These are phyloP conservation scores for Phytophthora sojae DNA, from an alignment of 352 stramenopile species.

Conservation along the genomic window DNA sequence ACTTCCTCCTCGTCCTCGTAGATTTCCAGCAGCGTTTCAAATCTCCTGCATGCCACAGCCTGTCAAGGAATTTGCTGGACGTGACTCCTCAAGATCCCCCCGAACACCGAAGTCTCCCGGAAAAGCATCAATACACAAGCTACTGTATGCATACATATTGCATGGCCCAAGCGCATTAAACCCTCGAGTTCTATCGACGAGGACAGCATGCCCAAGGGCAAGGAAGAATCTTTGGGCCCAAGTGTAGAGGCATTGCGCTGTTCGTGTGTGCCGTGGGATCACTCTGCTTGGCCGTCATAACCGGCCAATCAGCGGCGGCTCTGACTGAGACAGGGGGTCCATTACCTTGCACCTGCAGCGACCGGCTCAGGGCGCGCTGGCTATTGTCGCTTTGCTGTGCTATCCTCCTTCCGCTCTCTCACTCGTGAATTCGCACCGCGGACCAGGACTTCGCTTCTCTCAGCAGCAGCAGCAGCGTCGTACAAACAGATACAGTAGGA, in stretches of 20 bases:
- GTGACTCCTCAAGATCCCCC: not conserved
- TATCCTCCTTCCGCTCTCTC: not conserved
- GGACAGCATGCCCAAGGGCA: not conserved
- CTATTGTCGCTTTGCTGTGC: not conserved
- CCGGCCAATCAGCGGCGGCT: conserved; percentile 11
- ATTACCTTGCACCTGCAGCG: not conserved
- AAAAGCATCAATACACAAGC: not conserved
- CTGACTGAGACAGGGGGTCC: conserved; percentile 22
- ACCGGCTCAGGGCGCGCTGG: not conserved
- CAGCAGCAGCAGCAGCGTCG: not conserved
- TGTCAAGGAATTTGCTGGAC: not conserved
- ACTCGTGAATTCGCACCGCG: conserved; percentile 32
- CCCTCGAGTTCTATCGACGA: not conserved
- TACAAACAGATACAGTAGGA: conserved; percentile 10
- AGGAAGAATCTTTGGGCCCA: not conserved
- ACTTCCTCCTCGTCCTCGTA: conserved; percentile 1
- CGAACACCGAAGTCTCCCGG: not conserved
- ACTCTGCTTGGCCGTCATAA: not conserved
- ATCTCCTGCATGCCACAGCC: not conserved
- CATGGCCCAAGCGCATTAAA: not conserved
- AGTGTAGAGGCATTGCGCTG: conserved; percentile 12
- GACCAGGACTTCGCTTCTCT: not conserved
- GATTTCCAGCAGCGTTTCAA: conserved; percentile 3
- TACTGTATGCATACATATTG: not conserved
- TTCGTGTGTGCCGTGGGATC: conserved; percentile 23